Conservation (phyloP, 1,284 basidiomycete genomes). For the Inonotus hispidus region DNA sequence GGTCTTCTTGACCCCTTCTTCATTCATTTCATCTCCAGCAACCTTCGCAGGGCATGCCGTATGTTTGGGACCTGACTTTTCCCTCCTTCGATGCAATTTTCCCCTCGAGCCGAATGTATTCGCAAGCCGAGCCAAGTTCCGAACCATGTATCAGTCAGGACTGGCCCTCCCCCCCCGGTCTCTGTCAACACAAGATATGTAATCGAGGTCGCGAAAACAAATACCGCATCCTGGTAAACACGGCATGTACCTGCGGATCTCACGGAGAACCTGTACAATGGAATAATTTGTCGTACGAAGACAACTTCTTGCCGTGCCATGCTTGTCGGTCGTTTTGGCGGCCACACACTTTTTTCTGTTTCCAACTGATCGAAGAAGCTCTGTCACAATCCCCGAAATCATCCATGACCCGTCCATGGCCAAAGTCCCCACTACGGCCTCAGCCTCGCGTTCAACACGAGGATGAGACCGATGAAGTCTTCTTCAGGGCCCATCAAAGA, state of each 20-base stretch:
- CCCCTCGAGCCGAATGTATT: background rate
- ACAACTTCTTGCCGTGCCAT: background rate
- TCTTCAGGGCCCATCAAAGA: slow-evolving; percentile 2
- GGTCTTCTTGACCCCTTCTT: background rate
- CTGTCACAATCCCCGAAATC: background rate
- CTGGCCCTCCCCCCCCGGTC: background rate
- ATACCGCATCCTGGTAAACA: background rate
- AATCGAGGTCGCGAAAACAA: background rate
- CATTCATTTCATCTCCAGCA: background rate
- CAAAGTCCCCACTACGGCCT: background rate
- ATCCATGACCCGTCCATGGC: background rate
- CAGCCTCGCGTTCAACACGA: slow-evolving; percentile 4
- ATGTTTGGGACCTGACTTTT: background rate
- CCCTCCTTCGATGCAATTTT: background rate
- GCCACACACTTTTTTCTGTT: background rate
- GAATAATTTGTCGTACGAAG: background rate
- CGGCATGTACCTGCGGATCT: slow-evolving; percentile 3
- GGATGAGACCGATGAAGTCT: background rate
- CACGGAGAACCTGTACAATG: background rate
- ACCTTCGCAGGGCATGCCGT: background rate
- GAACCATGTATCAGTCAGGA: no score
- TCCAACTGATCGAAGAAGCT: background rate
- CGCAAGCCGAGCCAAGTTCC: background rate
- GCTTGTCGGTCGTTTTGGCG: background rate
- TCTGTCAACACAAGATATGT: background rate